phyloP scores from a whole-genome alignment of 208 protist genomes.

The Leishmania mexicana region DNA sequence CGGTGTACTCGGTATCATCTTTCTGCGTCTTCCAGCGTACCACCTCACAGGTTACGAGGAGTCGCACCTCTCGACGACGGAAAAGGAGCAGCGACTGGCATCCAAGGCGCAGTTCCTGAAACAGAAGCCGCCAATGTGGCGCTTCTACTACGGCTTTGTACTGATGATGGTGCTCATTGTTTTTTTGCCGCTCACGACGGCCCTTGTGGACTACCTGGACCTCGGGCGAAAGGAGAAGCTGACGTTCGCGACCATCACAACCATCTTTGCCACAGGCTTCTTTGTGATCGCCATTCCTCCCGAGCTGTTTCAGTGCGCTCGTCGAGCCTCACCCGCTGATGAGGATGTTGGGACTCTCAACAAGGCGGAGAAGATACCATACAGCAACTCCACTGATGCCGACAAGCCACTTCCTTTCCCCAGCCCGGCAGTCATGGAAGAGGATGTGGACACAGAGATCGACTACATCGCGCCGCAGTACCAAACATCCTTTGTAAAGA shows the following conservation, averaged over 20 bases:
- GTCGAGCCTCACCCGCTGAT: neutral
- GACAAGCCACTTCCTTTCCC: constrained; percentile 7
- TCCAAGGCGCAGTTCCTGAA: constrained; percentile 40
- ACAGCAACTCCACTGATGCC: neutral
- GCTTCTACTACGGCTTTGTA: constrained; percentile 60
- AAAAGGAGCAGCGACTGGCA: constrained; percentile 28
- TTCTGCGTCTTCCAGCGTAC: constrained; percentile 63
- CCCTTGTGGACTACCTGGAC: constrained; percentile 47
- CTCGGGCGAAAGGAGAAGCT: constrained; percentile 2
- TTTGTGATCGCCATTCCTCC: constrained; percentile 30
- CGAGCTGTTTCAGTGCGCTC: neutral
- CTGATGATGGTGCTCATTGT: constrained; percentile 58
- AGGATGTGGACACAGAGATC: constrained; percentile 29
- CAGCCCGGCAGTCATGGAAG: neutral
- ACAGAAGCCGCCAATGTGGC: constrained; percentile 60
- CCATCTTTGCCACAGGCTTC: constrained; percentile 31
- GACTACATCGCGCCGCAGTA: constrained; percentile 64
- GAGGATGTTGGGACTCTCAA: neutral
- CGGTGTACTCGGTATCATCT: constrained; percentile 34
- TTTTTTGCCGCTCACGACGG: constrained; percentile 54
- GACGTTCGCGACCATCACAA: constrained; percentile 42
- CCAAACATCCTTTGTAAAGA: constrained; percentile 37
- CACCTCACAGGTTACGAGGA: constrained; percentile 59
- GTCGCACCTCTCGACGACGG: constrained; percentile 29
- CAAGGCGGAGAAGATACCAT: neutral